A percentile compares a stretch with the other conserved stretches of the same genome.
These are phyloP conservation scores for Ceratobasidium sp. DNA, from an alignment of 1,284 basidiomycete genomes.

Conservation along the genomic window DNA sequence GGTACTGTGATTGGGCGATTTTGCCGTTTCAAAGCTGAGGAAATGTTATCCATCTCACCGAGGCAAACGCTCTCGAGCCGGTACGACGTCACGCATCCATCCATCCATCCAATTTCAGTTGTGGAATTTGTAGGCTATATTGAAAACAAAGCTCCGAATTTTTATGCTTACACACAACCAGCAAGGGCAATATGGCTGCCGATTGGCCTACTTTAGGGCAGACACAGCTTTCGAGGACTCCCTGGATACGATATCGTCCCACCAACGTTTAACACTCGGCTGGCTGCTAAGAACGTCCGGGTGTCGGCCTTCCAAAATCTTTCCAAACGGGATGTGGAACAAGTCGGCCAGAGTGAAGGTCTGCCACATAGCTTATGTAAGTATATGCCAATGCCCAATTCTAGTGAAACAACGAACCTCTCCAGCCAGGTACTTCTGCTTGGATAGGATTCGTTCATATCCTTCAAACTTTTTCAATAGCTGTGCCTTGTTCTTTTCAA, in stretches of 20 bases:
- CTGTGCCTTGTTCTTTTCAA: conserved; percentile 43
- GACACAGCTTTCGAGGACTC: too few species aligned
- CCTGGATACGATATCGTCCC: conserved; percentile 4
- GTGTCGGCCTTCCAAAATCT: conserved; percentile 42
- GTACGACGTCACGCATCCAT: too few species aligned
- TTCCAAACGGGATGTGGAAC: conserved; percentile 59
- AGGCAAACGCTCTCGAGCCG: too few species aligned
- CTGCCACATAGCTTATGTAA: neutral
- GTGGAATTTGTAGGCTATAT: too few species aligned
- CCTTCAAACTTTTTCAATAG: conserved; percentile 53
- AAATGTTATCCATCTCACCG: too few species aligned
- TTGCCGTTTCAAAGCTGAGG: too few species aligned
- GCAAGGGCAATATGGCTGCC: too few species aligned
- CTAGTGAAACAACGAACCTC: conserved; percentile 48
- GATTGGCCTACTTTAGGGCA: too few species aligned
- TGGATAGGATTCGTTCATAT: conserved; percentile 57
- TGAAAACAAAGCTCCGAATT: too few species aligned
- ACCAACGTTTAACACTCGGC: conserved; percentile 9
- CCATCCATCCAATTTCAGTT: too few species aligned
- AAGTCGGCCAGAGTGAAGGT: conserved; percentile 59
- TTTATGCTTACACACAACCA: too few species aligned
- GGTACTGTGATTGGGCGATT: too few species aligned
- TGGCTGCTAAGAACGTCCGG: conserved; percentile 42
- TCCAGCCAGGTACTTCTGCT: conserved; percentile 58
- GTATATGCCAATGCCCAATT: neutral